Evolutionary conservation across 176 grass and related monocot species (phyloP).

Genomic region (Dendrocalamus sinicus): DNA sequence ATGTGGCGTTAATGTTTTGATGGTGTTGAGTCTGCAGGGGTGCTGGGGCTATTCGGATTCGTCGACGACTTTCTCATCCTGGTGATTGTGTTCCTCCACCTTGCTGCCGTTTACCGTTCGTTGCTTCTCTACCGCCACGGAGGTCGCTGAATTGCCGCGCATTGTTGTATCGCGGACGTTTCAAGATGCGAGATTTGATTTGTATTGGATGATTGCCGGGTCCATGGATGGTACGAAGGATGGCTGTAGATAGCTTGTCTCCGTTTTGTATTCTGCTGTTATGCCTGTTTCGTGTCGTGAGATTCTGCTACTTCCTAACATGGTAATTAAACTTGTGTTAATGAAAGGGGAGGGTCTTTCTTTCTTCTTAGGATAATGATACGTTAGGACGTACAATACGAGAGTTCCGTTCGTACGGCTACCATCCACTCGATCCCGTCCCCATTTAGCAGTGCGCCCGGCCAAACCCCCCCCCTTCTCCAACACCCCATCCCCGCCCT

Average conservation of each 20-base stretch:
- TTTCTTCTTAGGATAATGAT: not conserved
- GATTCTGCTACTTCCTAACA: not conserved
- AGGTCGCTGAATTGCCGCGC: slow-evolving; percentile 39
- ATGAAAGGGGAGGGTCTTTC: not conserved
- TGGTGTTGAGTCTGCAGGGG: slow-evolving; percentile 41
- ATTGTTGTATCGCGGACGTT: not conserved
- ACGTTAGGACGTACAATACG: no score
- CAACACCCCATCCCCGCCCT: not conserved
- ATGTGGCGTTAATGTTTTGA: not conserved
- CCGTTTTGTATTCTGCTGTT: not conserved
- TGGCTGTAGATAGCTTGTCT: not conserved
- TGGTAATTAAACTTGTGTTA: not conserved
- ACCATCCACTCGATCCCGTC: no score
- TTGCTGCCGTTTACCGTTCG: slow-evolving; percentile 80
- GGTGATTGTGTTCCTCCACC: slow-evolving; percentile 84
- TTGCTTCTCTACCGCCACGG: slow-evolving; percentile 91
- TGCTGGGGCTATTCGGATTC: slow-evolving; percentile 74
- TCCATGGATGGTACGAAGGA: not conserved
- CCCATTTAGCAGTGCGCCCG: no score
- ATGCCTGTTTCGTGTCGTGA: not conserved
- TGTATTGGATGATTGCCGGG: not conserved
- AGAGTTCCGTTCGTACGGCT: no score
- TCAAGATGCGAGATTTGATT: not conserved
- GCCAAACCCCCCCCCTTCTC: not conserved
- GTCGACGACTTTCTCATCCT: slow-evolving; percentile 79